These are phyloP conservation scores for Mrakia hoshinonis DNA, from an alignment of 768 basidiomycete genomes.

Conservation along the genomic window DNA sequence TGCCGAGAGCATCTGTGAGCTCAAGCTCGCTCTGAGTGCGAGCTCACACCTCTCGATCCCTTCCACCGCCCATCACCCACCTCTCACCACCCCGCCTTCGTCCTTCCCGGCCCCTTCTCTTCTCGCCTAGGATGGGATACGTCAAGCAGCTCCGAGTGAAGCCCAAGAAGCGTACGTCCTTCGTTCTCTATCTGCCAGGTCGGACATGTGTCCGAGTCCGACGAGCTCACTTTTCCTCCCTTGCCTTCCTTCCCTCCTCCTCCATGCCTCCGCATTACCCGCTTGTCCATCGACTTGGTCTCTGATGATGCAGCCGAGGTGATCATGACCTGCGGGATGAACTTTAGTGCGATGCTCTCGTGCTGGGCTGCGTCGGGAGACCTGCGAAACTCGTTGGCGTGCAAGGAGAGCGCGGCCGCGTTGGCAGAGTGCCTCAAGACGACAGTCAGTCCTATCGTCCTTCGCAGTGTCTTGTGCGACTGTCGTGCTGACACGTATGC, in stretches of 20 bases:
- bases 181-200: no score
- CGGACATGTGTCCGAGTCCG: no score
- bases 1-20: no score
- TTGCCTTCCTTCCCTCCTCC: not conserved
- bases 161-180: not conserved
- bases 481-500: not conserved
- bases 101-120: not conserved
- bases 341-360: constrained; percentile 26
- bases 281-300: no score
- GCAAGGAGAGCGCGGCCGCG: not conserved
- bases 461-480: not conserved
- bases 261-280: not conserved
- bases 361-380: constrained; percentile 28
- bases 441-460: constrained; percentile 1
- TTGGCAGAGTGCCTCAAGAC: constrained; percentile 20
- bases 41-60: not conserved
- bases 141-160: constrained; percentile 17
- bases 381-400: constrained; percentile 5
- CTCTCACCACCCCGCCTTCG: not conserved
- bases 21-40: no score
- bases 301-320: not conserved
- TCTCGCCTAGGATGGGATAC: not conserved
- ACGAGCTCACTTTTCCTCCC: not conserved
- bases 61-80: not conserved
- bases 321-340: constrained; percentile 12